Evolutionary conservation across 202 grass and related monocot species (phyloP).

Genomic region (Zoysia matrella): DNA sequence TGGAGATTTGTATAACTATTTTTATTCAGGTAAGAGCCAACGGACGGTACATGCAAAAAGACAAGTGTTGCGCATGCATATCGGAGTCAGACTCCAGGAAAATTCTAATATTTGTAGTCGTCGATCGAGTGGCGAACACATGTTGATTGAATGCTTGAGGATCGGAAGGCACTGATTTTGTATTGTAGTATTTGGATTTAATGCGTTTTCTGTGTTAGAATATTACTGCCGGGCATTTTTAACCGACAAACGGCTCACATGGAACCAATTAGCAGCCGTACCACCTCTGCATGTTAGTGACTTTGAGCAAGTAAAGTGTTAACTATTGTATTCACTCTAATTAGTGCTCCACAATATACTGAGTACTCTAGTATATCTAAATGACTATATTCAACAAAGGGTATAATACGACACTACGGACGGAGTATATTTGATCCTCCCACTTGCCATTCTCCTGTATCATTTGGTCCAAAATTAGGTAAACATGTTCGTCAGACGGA

Average conservation of each 20-base stretch:
- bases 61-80: neutral
- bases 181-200: neutral
- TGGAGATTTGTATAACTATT: too few relatives aligned
- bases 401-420: neutral
- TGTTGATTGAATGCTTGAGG: neutral
- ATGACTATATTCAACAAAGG: neutral
- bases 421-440: too few relatives aligned
- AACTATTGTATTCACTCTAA: neutral
- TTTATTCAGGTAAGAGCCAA: constrained; percentile 13
- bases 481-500: too few relatives aligned
- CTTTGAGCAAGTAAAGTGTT: neutral
- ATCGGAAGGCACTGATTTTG: neutral
- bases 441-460: too few relatives aligned
- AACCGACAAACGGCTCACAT: neutral
- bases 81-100: constrained; percentile 7
- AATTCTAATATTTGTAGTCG: neutral
- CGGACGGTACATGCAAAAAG: neutral
- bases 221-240: neutral
- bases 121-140: constrained; percentile 5
- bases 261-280: neutral
- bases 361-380: too few relatives aligned
- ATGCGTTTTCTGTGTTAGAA: neutral
- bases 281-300: too few relatives aligned
- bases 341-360: too few relatives aligned
- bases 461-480: too few relatives aligned